Evolutionary conservation across 352 stramenopile genomes (phyloP).

Genomic region (Pythium inflatum): DNA sequence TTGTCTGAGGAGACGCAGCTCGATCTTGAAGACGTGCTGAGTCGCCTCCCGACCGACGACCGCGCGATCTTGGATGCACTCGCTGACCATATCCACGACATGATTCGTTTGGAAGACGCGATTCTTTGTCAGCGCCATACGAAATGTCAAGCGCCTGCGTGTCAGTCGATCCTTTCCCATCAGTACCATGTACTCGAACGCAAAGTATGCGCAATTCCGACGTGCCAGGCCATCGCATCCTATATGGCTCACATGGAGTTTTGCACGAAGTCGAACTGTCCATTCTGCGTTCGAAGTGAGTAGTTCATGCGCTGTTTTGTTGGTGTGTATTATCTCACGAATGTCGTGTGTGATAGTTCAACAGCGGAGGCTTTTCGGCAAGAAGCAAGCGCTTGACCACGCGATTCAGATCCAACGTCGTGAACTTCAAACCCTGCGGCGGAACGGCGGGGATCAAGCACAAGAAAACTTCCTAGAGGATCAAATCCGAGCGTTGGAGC

Average conservation of each 20-base stretch:
- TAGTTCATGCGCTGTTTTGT: not conserved
- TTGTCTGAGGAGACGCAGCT: slow-evolving; percentile 26
- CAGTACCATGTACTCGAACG: slow-evolving; percentile 28
- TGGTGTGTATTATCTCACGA: no score
- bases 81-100: slow-evolving; percentile 41
- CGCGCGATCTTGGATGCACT: slow-evolving; percentile 36
- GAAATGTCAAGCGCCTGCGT: slow-evolving; percentile 36
- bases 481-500: slow-evolving; percentile 36
- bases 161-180: slow-evolving; percentile 27
- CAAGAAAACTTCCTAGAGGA: slow-evolving; percentile 31
- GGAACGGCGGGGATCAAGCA: slow-evolving; percentile 14
- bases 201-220: slow-evolving; percentile 27
- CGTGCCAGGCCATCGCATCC: slow-evolving; percentile 32
- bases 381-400: slow-evolving; percentile 23
- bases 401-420: slow-evolving; percentile 31
- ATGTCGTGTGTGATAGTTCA: no score
- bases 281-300: slow-evolving; percentile 48
- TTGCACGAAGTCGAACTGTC: slow-evolving; percentile 27
- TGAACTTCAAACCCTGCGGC: slow-evolving; percentile 16
- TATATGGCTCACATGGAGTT: slow-evolving; percentile 38
- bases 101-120: slow-evolving; percentile 39
- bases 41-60: slow-evolving; percentile 32
- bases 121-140: slow-evolving; percentile 32
- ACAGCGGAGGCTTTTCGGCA: slow-evolving; percentile 32
- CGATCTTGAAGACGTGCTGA: slow-evolving; percentile 36